Percentiles rank a stretch among this genome's conserved stretches.
phyloP scores from a whole-genome alignment of 2,329 filamentous ascomycete species.

The Alternaria sp. region DNA sequence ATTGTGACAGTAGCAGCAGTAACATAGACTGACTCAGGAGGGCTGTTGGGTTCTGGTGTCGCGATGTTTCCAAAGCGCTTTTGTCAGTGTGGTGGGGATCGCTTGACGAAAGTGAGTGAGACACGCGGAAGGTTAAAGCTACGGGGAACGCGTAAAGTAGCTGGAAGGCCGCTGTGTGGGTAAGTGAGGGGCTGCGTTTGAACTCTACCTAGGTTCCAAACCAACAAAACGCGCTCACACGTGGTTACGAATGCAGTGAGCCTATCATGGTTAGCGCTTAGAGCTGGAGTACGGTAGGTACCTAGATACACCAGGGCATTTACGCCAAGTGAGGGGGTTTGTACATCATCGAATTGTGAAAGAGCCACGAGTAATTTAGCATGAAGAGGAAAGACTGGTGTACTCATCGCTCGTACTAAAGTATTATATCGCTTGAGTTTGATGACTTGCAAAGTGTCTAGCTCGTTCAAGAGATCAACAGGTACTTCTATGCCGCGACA shows the following conservation, averaged over 20 bases:
- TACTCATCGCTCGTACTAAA: background rate
- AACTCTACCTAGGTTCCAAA: background rate
- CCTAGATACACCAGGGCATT: background rate
- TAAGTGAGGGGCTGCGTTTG: constrained; percentile 7
- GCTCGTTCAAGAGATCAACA: background rate
- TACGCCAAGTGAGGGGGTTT: background rate
- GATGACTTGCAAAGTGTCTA: background rate
- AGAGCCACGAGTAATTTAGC: background rate
- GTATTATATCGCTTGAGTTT: background rate
- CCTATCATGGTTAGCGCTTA: constrained; percentile 12
- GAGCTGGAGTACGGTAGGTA: constrained; percentile 1
- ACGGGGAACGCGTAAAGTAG: background rate
- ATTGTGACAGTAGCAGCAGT: background rate
- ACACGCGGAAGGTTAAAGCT: background rate
- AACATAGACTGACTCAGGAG: background rate
- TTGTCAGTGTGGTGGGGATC: background rate
- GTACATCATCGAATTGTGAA: background rate
- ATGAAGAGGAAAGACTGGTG: background rate
- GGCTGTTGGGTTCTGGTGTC: background rate
- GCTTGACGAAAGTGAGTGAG: background rate
- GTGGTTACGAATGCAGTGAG: constrained; percentile 6
- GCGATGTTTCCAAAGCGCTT: background rate
- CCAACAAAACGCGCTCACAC: constrained; percentile 2
- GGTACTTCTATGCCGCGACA: background rate
- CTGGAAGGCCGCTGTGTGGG: background rate